Base-by-base conservation (phyloP, 2,329 filamentous ascomycete genomes). In the Elsinoe fawcettii region DNA sequence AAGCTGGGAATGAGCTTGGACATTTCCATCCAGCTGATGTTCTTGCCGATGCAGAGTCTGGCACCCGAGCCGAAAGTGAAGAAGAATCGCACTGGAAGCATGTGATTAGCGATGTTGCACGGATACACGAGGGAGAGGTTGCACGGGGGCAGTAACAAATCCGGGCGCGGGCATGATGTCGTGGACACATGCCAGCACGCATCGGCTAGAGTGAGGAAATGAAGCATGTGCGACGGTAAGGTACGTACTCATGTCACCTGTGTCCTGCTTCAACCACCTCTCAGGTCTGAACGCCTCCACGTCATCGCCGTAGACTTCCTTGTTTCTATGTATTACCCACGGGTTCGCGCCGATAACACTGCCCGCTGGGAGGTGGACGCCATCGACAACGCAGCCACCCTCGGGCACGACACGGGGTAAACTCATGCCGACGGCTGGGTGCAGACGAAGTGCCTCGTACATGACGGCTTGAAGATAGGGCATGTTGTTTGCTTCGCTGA, bases 401-500 rank as follows among this genome's bases (percentile, higher is more conserved):
- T 64, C 55, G 1, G 74, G 74, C 0, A 69, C 67, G 1, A 72
- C 66, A 7, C 74, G 65, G n/a, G 70, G 70, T 2, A 77, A 62
- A 4, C 64, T 66, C 41, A 72, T 64, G 0, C 74, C 74, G 0
- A 73, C 69, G 0, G 74, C 70, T 4, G 74, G 74, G 60, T 76
- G 72, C 14, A 70, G 64, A 3, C 75, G 68, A 3, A 76, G 62
- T 0, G 72, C 67, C 60, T 77, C 74, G 55, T 74, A 70, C 60
- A 77, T 73, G 14, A 74, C 68, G 12, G 73, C 73, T 55, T 73
- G 69, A 2, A 76, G 66, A 61, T 74, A 76, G 0, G 72, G 68
- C 61, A 72, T 65, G 8, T 64, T 62, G n/a, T 68, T 63, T 2
- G 69, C 67, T 59, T 73, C 68, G 27, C 58, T 58, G 14, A 68